phyloP scores from a whole-genome alignment of 2,329 filamentous ascomycete genomes.

The Fusarium austroafricanum region DNA sequence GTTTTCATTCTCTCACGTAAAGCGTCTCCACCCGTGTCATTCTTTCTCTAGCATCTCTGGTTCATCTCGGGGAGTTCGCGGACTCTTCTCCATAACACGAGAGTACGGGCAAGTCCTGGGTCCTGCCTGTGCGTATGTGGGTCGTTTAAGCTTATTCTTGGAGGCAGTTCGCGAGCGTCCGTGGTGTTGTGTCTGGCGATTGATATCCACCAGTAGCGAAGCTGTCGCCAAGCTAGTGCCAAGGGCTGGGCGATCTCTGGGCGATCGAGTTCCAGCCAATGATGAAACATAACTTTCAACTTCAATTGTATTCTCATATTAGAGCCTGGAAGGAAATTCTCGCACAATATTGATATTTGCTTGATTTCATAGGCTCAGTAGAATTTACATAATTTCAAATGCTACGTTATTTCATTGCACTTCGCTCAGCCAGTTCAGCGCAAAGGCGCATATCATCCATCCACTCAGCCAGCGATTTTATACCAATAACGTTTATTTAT shows the following conservation, averaged over 20 bases:
- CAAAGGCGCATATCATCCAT: background rate
- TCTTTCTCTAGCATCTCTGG: background rate
- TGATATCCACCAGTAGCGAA: constrained; percentile 21
- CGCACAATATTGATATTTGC: background rate
- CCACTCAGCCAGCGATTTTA: rapidly evolving
- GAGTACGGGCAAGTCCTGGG: background rate
- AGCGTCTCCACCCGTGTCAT: background rate
- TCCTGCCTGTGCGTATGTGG: constrained; percentile 6
- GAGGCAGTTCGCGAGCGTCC: background rate
- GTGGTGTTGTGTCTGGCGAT: background rate
- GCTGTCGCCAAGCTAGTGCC: constrained; percentile 37
- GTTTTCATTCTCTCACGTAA: background rate
- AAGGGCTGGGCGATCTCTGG: constrained; percentile 40
- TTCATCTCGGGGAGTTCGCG: constrained; percentile 32
- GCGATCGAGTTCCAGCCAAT: constrained; percentile 30
- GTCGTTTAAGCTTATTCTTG: constrained; percentile 41
- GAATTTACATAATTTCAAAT: background rate
- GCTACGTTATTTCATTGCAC: background rate
- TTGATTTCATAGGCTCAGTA: background rate
- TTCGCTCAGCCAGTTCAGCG: background rate
- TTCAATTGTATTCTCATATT: background rate
- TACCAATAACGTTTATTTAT: background rate
- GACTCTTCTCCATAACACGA: constrained; percentile 1
- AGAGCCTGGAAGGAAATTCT: background rate
- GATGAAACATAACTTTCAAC: constrained; percentile 1